A percentile compares a stretch with the other conserved stretches of the same genome.
These are phyloP conservation scores for Boletus coffeatus DNA, from an alignment of 1,284 basidiomycete species.

Conservation along the genomic window DNA sequence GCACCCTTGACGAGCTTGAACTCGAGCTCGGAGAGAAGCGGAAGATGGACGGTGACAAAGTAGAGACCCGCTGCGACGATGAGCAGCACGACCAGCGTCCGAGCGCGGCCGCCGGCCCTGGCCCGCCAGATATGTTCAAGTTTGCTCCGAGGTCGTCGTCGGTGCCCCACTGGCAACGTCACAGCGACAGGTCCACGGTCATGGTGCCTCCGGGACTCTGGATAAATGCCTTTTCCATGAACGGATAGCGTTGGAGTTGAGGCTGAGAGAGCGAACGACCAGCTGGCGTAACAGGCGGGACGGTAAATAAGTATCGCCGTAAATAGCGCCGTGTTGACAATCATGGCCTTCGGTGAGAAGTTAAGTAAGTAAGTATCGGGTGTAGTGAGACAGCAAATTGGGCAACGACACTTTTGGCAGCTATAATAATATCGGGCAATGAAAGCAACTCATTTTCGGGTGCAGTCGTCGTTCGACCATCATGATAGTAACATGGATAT, in stretches of 20 bases:
- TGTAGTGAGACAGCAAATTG: no score
- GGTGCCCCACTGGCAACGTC: neutral
- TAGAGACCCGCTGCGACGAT: neutral
- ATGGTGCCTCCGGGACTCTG: neutral
- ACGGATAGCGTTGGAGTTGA: neutral
- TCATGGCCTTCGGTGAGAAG: no score
- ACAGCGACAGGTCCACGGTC: neutral
- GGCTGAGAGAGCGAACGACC: neutral
- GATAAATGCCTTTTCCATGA: conserved; percentile 13
- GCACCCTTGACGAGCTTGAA: neutral
- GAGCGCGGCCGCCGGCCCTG: neutral
- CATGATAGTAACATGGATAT: neutral
- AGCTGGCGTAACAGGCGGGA: neutral
- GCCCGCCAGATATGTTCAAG: neutral
- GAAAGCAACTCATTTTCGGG: no score
- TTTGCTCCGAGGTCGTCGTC: neutral
- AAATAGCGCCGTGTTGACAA: no score
- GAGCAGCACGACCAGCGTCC: neutral
- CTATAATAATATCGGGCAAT: no score
- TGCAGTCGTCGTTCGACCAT: no score
- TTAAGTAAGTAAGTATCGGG: neutral
- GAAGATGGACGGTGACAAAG: neutral
- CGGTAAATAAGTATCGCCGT: neutral
- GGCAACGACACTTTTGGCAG: no score
- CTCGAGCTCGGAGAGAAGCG: neutral